These are phyloP conservation scores for Trametes villosa DNA, from an alignment of 768 basidiomycete genomes.

Conservation along the genomic window DNA sequence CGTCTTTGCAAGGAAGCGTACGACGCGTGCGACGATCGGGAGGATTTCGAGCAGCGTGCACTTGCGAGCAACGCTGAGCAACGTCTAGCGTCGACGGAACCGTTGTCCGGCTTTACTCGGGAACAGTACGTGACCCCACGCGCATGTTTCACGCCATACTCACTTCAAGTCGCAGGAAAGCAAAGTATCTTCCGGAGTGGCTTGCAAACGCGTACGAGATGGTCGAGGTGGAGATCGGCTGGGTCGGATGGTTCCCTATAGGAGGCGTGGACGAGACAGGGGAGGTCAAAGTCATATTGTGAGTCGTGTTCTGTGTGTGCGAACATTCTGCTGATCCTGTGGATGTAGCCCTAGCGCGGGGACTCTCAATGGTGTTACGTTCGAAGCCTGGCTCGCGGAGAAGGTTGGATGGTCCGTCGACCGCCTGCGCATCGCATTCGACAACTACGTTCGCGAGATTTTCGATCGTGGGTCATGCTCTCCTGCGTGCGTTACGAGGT, in stretches of 20 bases:
- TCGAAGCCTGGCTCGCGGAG: not conserved
- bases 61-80: too few relatives aligned
- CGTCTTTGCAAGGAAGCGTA: not conserved
- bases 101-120: too few relatives aligned
- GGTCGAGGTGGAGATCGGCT: not conserved
- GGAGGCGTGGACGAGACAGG: not conserved
- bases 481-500: not conserved
- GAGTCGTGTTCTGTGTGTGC: not conserved
- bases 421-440: not conserved
- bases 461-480: not conserved
- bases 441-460: not conserved
- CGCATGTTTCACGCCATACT: too few relatives aligned
- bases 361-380: not conserved
- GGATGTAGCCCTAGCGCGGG: not conserved
- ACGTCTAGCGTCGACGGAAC: too few relatives aligned
- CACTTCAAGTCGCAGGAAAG: not conserved
- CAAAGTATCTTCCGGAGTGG: not conserved
- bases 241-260: not conserved
- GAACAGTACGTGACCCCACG: too few relatives aligned
- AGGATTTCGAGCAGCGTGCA: too few relatives aligned
- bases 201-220: not conserved
- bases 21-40: not conserved
- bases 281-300: not conserved
- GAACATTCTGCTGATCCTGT: not conserved
- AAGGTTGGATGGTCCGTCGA: not conserved